These are phyloP conservation scores for Favolaschia claudopus DNA, from an alignment of 768 basidiomycete genomes.

Conservation along the genomic window DNA sequence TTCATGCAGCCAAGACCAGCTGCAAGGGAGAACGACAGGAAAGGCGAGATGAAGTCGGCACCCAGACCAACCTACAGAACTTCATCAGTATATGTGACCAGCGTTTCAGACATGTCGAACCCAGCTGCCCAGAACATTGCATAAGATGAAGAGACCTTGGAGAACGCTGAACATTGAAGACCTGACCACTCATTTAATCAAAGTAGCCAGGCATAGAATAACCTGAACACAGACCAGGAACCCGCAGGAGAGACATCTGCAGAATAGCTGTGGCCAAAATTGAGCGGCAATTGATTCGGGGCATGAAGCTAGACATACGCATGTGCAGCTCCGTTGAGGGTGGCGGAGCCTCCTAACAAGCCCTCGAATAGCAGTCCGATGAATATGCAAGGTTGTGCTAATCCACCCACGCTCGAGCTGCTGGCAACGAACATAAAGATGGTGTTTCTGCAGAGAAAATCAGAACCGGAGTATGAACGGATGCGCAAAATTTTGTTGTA, in stretches of 20 bases:
- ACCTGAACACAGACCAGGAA: conserved; percentile 9
- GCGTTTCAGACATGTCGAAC: neutral
- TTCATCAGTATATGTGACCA: neutral
- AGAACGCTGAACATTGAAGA: conserved; percentile 20
- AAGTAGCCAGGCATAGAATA: no score
- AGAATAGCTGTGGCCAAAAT: conserved; percentile 8
- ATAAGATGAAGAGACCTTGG: conserved; percentile 19
- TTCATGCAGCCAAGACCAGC: conserved; percentile 8
- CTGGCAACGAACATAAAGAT: conserved; percentile 6
- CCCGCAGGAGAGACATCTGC: conserved; percentile 26
- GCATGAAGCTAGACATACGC: conserved; percentile 3
- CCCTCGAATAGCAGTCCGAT: conserved; percentile 16
- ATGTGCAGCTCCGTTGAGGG: conserved; percentile 15
- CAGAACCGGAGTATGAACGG: neutral
- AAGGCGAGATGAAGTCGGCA: conserved; percentile 15
- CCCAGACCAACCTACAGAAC: conserved; percentile 17
- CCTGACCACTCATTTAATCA: conserved; percentile 9
- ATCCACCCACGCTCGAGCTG: conserved; percentile 6
- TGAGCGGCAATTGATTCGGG: neutral
- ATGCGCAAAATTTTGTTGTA: neutral
- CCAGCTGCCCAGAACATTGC: conserved; percentile 15
- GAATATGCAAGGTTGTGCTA: conserved; percentile 17
- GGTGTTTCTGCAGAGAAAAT: conserved; percentile 13
- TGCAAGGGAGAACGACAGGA: conserved; percentile 9
- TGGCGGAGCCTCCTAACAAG: conserved; percentile 20